Conservation (phyloP, 1,284 basidiomycete genomes). For the Thelephora terrestris region DNA sequence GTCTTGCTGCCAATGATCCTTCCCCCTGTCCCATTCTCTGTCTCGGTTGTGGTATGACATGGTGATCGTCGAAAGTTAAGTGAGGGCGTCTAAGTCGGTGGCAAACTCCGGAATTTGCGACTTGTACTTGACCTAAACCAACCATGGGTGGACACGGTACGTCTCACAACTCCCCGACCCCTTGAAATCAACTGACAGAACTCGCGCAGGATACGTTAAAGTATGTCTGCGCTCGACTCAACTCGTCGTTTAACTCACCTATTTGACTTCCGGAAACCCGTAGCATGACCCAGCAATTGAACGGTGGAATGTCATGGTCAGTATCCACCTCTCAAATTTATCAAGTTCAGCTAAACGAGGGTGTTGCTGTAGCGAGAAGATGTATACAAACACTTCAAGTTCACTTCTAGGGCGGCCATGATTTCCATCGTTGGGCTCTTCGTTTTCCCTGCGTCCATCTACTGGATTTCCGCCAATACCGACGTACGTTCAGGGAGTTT, state of each 20-base stretch:
- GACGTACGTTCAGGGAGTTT: slow-evolving; percentile 25
- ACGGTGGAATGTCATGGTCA: slow-evolving; percentile 70
- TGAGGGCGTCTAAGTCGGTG: slow-evolving; percentile 19
- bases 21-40: slow-evolving; percentile 68
- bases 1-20: slow-evolving; percentile 36
- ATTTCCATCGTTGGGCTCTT: slow-evolving; percentile 40
- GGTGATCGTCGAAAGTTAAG: slow-evolving; percentile 22
- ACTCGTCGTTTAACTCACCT: slow-evolving; percentile 2
- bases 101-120: neutral
- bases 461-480: slow-evolving; percentile 24
- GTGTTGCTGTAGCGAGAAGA: slow-evolving; percentile 55
- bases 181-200: neutral
- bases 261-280: neutral
- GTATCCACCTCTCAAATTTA: slow-evolving; percentile 10
- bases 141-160: slow-evolving; percentile 43
- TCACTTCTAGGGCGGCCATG: slow-evolving; percentile 53
- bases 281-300: slow-evolving; percentile 75
- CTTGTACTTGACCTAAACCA: slow-evolving; percentile 3
- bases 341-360: neutral
- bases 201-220: slow-evolving; percentile 18
- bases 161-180: slow-evolving; percentile 10
- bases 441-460: slow-evolving; percentile 36
- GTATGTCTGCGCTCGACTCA: slow-evolving; percentile 11
- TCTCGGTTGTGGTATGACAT: slow-evolving; percentile 60
- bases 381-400: slow-evolving; percentile 70